A percentile compares a stretch with the other conserved stretches of the same genome.
Conservation (phyloP, 2,329 filamentous ascomycete species). For the Rugonectria rugulosa region DNA sequence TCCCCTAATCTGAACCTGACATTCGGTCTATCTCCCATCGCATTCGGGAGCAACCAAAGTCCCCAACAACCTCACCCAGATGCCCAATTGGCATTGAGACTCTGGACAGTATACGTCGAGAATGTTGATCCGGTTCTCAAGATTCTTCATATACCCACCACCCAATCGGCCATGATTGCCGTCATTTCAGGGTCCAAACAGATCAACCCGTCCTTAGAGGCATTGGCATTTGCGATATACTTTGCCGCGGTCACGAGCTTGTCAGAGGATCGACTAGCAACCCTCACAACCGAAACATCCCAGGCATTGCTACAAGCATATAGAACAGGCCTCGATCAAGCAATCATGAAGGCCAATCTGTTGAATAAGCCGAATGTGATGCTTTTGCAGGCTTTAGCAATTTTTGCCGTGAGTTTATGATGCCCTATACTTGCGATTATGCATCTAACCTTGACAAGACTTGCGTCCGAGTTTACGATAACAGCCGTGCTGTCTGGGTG, state of each 20-base stretch:
- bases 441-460: conserved; percentile 7
- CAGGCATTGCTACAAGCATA: conserved; percentile 10
- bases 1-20: conserved; percentile 12
- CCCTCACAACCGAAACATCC: too few species aligned
- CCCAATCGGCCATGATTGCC: conserved; percentile 17
- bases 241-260: conserved; percentile 17
- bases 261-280: conserved; percentile 7
- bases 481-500: conserved; percentile 14
- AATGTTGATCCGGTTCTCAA: conserved; percentile 21
- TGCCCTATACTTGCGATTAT: too few species aligned
- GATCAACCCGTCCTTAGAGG: conserved; percentile 1
- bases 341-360: conserved; percentile 9
- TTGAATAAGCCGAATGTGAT: conserved; percentile 16
- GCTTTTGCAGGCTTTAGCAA: conserved; percentile 14
- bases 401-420: conserved; percentile 9
- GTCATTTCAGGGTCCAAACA: conserved; percentile 14
- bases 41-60: background rate
- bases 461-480: conserved; percentile 14
- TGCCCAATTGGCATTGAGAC: conserved; percentile 7
- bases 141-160: conserved; percentile 20
- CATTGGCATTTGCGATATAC: conserved; percentile 18
- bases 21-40: conserved; percentile 1
- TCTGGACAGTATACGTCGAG: conserved; percentile 16
- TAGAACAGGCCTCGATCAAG: conserved; percentile 12
- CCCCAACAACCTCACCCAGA: conserved; percentile 9